Evolutionary conservation across 495 filamentous ascomycete species (phyloP).

Genomic region (Aspergillus wentii): DNA sequence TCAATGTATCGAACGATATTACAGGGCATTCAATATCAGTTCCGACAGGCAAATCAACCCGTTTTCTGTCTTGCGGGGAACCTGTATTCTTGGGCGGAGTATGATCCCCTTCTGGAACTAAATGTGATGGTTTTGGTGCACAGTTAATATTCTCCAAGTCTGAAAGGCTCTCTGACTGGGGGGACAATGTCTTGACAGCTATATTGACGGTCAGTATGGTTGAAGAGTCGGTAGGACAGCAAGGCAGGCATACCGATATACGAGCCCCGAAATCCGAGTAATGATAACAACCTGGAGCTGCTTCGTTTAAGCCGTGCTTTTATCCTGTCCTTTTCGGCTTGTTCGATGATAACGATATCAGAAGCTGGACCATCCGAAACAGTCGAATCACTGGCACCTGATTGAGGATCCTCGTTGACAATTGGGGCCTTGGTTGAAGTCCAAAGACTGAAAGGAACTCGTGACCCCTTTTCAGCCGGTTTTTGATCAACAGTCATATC

Average conservation of each 20-base stretch:
- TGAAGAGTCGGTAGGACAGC: no score
- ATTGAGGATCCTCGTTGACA: constrained; percentile 6
- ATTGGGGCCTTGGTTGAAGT: constrained; percentile 12
- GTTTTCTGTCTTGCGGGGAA: no score
- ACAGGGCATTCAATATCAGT: no score
- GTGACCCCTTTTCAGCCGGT: constrained; percentile 10
- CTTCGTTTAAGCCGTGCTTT: constrained; percentile 23
- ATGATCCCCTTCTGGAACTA: no score
- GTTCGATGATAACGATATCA: constrained; percentile 9
- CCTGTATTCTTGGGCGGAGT: no score
- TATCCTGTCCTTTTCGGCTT: constrained; percentile 11
- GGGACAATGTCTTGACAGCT: no score
- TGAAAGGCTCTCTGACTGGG: no score
- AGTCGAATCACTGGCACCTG: constrained; percentile 15
- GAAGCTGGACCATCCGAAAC: constrained; percentile 22
- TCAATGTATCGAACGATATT: no score
- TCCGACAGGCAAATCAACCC: no score
- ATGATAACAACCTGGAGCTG: constrained; percentile 35
- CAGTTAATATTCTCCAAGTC: no score
- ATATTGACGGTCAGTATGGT: no score
- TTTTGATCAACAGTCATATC: constrained; percentile 16
- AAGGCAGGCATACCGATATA: constrained; percentile 12
- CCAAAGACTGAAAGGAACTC: constrained; percentile 20
- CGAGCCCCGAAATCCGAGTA: constrained; percentile 24
- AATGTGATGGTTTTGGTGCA: no score